Evolutionary conservation across 2,329 filamentous ascomycete genomes (phyloP).

Genomic region (Aspergillus pseudoterreus): DNA sequence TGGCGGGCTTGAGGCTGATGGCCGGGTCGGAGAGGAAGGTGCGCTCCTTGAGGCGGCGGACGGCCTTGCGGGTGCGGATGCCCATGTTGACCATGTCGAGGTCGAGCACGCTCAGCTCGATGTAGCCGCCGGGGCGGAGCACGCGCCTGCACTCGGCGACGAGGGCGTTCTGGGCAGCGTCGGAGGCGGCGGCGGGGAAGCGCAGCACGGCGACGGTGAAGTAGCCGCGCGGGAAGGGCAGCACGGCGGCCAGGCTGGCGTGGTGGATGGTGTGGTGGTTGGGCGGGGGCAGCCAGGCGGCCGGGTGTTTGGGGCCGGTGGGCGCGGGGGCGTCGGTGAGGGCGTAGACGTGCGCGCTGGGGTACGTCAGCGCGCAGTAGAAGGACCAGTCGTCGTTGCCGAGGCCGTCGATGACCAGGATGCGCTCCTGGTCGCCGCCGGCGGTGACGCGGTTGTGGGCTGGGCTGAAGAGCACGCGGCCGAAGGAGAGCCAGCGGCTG

Average conservation of each 20-base stretch:
- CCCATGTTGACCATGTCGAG: constrained; percentile 52
- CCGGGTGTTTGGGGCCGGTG: constrained; percentile 33
- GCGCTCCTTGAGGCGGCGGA: constrained; percentile 44
- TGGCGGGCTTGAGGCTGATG: constrained; percentile 46
- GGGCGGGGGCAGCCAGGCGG: constrained; percentile 40
- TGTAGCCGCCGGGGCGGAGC: constrained; percentile 46
- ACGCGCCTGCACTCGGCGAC: constrained; percentile 49
- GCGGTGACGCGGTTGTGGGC: constrained; percentile 44
- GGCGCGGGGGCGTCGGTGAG: constrained; percentile 35
- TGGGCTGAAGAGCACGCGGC: constrained; percentile 49
- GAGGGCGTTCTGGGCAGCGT: constrained; percentile 40
- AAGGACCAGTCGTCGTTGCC: constrained; percentile 53
- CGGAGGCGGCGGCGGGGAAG: constrained; percentile 45
- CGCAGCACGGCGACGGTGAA: constrained; percentile 46
- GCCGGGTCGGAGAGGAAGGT: constrained; percentile 40
- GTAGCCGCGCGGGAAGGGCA: constrained; percentile 46
- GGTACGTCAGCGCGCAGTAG: constrained; percentile 49
- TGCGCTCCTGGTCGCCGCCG: constrained; percentile 36
- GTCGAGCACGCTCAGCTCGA: constrained; percentile 48
- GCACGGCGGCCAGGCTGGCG: constrained; percentile 35
- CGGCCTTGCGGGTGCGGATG: constrained; percentile 41
- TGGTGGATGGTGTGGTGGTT: constrained; percentile 45
- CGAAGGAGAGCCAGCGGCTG: constrained; percentile 49
- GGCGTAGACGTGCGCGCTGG: constrained; percentile 44
- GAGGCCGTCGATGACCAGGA: constrained; percentile 48